Base-by-base conservation (phyloP, 305 asterid genomes). In the Fraxinus velutina region DNA sequence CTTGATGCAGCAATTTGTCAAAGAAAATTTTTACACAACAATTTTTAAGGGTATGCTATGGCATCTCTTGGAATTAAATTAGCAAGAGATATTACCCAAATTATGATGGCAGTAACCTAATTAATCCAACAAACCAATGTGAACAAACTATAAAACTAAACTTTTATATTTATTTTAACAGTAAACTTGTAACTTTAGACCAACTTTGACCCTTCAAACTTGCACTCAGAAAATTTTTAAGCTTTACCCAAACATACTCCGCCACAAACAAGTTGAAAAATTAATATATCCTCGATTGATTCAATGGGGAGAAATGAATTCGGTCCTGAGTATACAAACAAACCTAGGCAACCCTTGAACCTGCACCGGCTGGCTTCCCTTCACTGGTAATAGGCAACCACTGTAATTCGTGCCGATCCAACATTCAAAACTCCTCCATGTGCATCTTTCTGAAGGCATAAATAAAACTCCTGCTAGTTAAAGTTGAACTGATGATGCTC, bases 401-500 rank as follows among this genome's bases (percentile, higher is more conserved):
- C 19, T 5, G 68, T 0, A 17, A 57, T 5, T 57, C 27, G 7
- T 5, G 22, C 24, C 27, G 2, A 24, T 60, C 70, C 27, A 17
- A 21, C 30, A 30, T 7, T 60, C 2, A 60, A 71, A 72, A 44
- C 79, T 78, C 0, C 9, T 1, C 30, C n/a, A n/a, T 44, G 55
- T 44, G 55, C 64, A 15, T n/a, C 64, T n/a, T 42, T 27, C 66
- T 42, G 0, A 2, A 32, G n/a, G 34, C 32, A 30, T 30, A 30
- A 30, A 64, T 44, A 2, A 13, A 73, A 22, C 78, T 52, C 32
- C 30, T 71, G 22, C 39, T 70, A 39, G 50, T 88, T 90, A 94
- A 77, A 90, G 83, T 17, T 86, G 93, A 79, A 80, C 94, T 13
- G 92, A 83, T n/a, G 92, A 85, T 6, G 83, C 84, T 32, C 97